phyloP scores from a whole-genome alignment of 805 yeast genomes.

The Myxozyma lipomycoides region DNA sequence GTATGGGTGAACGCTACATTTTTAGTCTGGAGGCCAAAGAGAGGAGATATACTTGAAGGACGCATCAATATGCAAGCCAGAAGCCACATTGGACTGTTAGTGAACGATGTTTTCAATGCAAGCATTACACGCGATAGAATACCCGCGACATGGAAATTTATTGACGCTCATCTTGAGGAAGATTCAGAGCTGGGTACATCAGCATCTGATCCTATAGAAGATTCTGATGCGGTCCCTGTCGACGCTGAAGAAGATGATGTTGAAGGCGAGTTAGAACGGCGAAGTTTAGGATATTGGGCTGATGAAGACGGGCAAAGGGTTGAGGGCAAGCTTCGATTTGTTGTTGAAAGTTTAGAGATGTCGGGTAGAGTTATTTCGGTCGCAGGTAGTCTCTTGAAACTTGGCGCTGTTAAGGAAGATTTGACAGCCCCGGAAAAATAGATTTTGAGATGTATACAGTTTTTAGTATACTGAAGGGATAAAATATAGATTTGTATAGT shows the following conservation, averaged over 20 bases:
- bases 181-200: conserved; percentile 25
- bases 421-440: conserved; percentile 68
- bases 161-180: conserved; percentile 71
- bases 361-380: conserved; percentile 80
- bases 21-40: conserved; percentile 82
- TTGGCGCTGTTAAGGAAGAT: conserved; percentile 58
- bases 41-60: conserved; percentile 87
- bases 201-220: conserved; percentile 24
- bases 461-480: no score
- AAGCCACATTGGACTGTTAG: conserved; percentile 84
- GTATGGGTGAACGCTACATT: conserved; percentile 82
- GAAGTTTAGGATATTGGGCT: conserved; percentile 81
- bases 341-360: conserved; percentile 58
- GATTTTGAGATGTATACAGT: not conserved
- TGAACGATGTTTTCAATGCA: conserved; percentile 94
- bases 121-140: conserved; percentile 79
- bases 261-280: conserved; percentile 31
- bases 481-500: no score
- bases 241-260: conserved; percentile 12
- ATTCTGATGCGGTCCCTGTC: not conserved
- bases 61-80: conserved; percentile 88
- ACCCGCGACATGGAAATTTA: conserved; percentile 82
- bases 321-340: conserved; percentile 78
- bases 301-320: conserved; percentile 69
- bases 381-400: conserved; percentile 75